These are phyloP conservation scores for Reticulascus tulasneorum DNA, from an alignment of 2,329 filamentous ascomycete genomes.

Conservation along the genomic window DNA sequence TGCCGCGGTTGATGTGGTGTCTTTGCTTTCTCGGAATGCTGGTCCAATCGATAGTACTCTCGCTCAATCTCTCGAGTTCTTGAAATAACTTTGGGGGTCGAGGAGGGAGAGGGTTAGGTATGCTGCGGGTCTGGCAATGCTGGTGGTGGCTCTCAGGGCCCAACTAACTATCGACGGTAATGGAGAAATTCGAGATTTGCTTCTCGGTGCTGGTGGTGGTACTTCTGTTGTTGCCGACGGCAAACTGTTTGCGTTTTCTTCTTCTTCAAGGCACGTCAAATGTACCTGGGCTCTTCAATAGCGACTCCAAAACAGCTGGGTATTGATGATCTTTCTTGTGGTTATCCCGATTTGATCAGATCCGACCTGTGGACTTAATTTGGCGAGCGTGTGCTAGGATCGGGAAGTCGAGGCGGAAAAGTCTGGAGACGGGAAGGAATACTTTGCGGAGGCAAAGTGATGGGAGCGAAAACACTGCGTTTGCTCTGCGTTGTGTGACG, in stretches of 20 bases:
- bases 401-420: background rate
- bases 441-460: no score
- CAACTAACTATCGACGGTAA: background rate
- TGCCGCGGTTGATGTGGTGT: background rate
- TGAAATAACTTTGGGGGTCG: conserved; percentile 7
- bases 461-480: no score
- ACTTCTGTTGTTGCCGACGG: conserved; percentile 7
- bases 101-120: conserved; percentile 8
- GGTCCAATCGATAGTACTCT: conserved; percentile 1
- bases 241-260: conserved; percentile 11
- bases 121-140: conserved; percentile 6
- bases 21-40: background rate
- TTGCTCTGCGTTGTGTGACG: no score
- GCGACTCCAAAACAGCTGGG: conserved; percentile 6
- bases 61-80: conserved; percentile 4
- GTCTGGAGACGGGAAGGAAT: no score
- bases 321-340: conserved; percentile 2
- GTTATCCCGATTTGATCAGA: no score
- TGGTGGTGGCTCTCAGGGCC: conserved; percentile 1
- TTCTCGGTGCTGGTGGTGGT: background rate
- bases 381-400: background rate
- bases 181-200: conserved; percentile 1
- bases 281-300: conserved; percentile 7
- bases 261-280: conserved; percentile 5
- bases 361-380: conserved; percentile 4